These are phyloP conservation scores for Pisolithus thermaeus DNA, from an alignment of 1,284 basidiomycete genomes.

Conservation along the genomic window DNA sequence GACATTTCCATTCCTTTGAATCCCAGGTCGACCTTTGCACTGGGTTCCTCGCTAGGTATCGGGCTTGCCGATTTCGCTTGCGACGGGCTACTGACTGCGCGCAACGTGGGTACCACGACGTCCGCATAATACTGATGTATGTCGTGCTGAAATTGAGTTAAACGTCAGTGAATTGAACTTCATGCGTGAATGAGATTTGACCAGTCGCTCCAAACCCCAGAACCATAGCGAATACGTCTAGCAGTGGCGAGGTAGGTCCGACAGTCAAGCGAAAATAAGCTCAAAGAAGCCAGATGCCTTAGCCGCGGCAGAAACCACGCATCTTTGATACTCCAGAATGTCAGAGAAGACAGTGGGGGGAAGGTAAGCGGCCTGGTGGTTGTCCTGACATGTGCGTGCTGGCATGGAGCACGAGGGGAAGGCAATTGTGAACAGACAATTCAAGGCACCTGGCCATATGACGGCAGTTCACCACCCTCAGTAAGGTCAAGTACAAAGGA, in stretches of 20 bases:
- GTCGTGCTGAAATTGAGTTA: slow-evolving; percentile 34
- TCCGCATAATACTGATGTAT: slow-evolving; percentile 43
- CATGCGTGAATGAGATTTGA: slow-evolving; percentile 6
- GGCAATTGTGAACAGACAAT: too few species aligned
- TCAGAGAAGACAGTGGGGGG: too few species aligned
- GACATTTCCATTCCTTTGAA: slow-evolving; percentile 21
- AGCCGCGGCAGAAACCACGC: background rate
- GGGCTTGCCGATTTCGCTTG: slow-evolving; percentile 1
- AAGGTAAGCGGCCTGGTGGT: too few species aligned
- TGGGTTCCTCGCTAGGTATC: slow-evolving; percentile 2
- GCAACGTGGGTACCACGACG: slow-evolving; percentile 35
- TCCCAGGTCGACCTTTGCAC: slow-evolving; percentile 7
- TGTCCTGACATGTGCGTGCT: too few species aligned
- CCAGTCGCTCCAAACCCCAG: background rate
- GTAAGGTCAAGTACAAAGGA: slow-evolving; percentile 16
- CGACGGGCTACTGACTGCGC: slow-evolving; percentile 19
- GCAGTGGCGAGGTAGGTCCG: background rate
- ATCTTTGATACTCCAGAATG: background rate
- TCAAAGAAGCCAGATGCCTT: background rate
- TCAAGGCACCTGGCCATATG: too few species aligned
- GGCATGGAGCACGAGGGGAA: too few species aligned
- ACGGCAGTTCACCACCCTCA: slow-evolving; percentile 9
- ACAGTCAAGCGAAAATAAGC: background rate
- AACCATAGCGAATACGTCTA: background rate
- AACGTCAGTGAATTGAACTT: slow-evolving; percentile 12